Base-by-base conservation (phyloP, 306 rosid species). In the Hippophae rhamnoides region DNA sequence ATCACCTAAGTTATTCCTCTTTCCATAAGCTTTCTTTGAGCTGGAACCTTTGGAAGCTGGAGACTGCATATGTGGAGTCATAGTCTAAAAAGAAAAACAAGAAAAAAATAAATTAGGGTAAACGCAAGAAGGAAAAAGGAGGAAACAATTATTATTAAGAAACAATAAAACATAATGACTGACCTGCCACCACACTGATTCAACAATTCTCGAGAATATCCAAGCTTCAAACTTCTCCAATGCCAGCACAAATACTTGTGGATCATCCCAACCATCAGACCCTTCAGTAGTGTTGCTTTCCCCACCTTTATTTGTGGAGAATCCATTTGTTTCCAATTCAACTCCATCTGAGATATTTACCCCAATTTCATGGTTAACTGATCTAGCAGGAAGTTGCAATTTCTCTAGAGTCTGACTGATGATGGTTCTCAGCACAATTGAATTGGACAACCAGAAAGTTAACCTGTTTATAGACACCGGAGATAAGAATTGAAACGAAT, bases 21-120 rank as follows among this genome's bases (percentile, higher is more conserved):
- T 75, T 65, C 81, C 87, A 57, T 51, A 27, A 42, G 47, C 40
- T 84, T 81, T 89, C 81, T 72, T 75, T 54, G 79, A 73, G 70
- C 68, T 65, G 60, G 89, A 70, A 73, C 75, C 76, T 76, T 86
- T 86, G 1, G 95, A 67, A 52, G 82, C 87, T 10, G 84, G 79
- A 64, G 95, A 70, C 68, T 89, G 97, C 97, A 89, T 89, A 70
- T 89, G 77, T 48, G 95, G 97, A 74, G 95, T 85, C 72, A 86
- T 63, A 58, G 89, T 89, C 97, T 89, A 82, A 69, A 68, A 53
- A 76, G 66, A 62, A 56, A 57, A 76, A 52, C 61, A 71, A 69
- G 54, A 50, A 71, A 52, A 76, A 38, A 13, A 41, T 43, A 79
- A 31, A 31, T 31, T 31, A 0, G 38, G 38, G 23, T 18, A 18